Evolutionary conservation across 495 filamentous ascomycete genomes (phyloP).

Genomic region (Neurospora cerealis): DNA sequence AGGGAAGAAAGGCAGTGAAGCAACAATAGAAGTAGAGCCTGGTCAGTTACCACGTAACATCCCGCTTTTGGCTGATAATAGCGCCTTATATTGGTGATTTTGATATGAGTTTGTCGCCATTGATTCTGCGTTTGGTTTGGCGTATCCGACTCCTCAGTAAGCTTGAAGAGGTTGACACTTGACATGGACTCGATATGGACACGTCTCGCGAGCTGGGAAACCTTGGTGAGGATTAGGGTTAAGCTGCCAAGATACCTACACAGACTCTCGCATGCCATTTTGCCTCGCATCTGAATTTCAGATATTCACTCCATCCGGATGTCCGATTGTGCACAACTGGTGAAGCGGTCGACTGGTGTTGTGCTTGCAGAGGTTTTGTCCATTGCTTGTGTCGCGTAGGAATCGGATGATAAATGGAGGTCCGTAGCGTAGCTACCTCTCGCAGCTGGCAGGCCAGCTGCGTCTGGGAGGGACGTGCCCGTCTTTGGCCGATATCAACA

Average conservation of each 20-base stretch:
- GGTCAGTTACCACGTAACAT: neutral
- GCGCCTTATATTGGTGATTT: neutral
- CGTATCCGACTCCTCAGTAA: neutral
- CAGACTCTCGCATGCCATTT: neutral
- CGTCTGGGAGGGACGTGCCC: neutral
- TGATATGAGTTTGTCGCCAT: neutral
- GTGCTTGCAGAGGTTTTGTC: neutral
- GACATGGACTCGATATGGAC: neutral
- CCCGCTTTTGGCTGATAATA: neutral
- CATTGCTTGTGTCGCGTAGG: neutral
- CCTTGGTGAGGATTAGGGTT: neutral
- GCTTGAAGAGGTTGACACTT: neutral
- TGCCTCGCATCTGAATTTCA: neutral
- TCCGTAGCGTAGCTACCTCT: neutral
- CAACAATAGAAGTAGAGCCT: neutral
- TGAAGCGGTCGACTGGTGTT: neutral
- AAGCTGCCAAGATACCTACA: neutral
- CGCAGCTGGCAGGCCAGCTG: neutral
- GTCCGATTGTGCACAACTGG: neutral
- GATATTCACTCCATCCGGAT: neutral
- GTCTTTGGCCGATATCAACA: neutral
- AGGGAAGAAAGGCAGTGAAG: neutral
- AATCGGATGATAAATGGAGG: neutral
- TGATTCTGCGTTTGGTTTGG: neutral
- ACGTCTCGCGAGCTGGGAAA: neutral